Evolutionary conservation across 208 protist species (phyloP), one percentile per base, ranked within the genome.

Genomic region (Leishmania turanica): DNA sequence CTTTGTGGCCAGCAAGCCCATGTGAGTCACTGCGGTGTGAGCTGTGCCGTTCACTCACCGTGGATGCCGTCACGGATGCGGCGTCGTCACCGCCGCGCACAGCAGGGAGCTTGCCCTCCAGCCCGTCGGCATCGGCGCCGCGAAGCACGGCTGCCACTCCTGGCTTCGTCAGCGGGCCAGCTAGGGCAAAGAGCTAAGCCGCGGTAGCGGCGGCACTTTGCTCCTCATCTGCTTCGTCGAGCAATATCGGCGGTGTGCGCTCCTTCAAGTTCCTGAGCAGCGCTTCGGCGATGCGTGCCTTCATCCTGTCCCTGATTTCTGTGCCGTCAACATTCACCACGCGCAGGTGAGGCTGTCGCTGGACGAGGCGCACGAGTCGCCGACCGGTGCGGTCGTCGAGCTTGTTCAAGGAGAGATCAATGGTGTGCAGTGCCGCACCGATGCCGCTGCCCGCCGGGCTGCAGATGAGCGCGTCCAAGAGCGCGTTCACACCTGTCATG

Each of bases 371-470:
- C 27, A 91, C 62, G 31, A 91, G 81, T 73, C 81, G 84, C 9
- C 76, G 81, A 1, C 89, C 87, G 11, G 76, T 82, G 62, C 56
- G 54, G 60, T 90, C 87, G 49, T 81, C 78, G 34, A 93, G 81
- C 21, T 42, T 68, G 60, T 92, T 92, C 4, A 58, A 31, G 37
- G 84, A 89, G 24, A 92, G 40, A 66, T 92, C 83, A 21, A 92
- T 72, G 64, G 75, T 88, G 21, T 81, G 78, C 27, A 92, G 56
- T n/a, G 40, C 69, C 2, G 71, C 75, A 66, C 83, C 82, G 31
- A 51, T 64, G 31, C 75, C 64, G 49, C 58, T n/a, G 49, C 19
- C 1, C 3, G 17, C 64, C 5, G 9, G 34, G 9, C 62, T 31
- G 9, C 7, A 58, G 15, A 53, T 42, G 42, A 84, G 64, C 37